Evolutionary conservation across 768 basidiomycete species (phyloP), one percentile per base, ranked within the genome.

Genomic region (Psilocybe cubensis): DNA sequence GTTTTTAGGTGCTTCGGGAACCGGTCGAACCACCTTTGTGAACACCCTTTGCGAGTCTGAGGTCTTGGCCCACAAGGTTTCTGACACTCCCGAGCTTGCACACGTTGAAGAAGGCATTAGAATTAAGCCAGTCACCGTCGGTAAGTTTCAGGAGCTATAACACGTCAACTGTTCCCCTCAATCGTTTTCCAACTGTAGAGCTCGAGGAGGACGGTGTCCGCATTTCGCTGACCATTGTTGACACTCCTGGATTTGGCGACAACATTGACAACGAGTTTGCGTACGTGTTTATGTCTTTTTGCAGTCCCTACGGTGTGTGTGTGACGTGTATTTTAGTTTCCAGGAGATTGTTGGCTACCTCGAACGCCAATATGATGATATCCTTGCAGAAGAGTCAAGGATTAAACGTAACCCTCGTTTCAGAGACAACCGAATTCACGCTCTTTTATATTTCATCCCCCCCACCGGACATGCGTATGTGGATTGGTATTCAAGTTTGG

Each of bases 401-500:
- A 99, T 99, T 78, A 98, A 97, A 80, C 96, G 97, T 82, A 98
- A 98, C 76, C 96, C 96, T 27, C 90, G 97, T 61, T 99, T 98
- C 85, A 88, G 95, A 70, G 97, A 99, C 75, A 98, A 98, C 80
- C 84, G 97, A 62, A 88, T 98, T 1, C 97, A 98, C 63, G 96
- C 95, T 23, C 80, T 98, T 55, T 83, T 99, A 55, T 98, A 98
- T 79, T 99, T 99, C 72, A 98, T 98, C 77, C 89, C 96, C 41
- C 97, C 97, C 4, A 98, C 96, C n/a, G 96, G 96, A 1, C 96
- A 98, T 66, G 80, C 94, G 94, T 96, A 80, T 63, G 93, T 84
- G 52, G 24, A 40, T 52, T 54, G 18, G 38, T 23, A 58, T 31
- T 21, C 20, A 45, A 12, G 17, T 50, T 6, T 23, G 23, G 45